phyloP scores from a whole-genome alignment of 2,329 filamentous ascomycete genomes.

The Teratosphaeria zuluensis region DNA sequence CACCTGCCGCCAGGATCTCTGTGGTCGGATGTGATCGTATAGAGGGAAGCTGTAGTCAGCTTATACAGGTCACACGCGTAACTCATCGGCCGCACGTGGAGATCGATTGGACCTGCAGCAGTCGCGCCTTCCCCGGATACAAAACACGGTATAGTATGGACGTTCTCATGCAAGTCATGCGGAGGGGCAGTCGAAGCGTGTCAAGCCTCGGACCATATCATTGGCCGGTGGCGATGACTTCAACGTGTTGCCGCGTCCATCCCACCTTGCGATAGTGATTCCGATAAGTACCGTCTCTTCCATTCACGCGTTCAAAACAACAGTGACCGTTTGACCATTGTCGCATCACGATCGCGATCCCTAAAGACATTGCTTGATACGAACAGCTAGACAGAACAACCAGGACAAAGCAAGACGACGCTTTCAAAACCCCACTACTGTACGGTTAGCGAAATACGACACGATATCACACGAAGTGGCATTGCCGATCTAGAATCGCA shows the following conservation, averaged over 20 bases:
- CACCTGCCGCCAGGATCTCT: no score
- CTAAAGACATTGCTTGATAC: not conserved
- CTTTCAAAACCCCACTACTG: not conserved
- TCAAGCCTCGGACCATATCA: not conserved
- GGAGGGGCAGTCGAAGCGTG: not conserved
- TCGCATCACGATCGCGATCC: not conserved
- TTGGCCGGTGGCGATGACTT: not conserved
- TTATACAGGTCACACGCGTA: not conserved
- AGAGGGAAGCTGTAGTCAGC: not conserved
- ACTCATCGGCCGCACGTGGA: not conserved
- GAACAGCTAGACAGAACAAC: not conserved
- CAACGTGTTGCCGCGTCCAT: not conserved
- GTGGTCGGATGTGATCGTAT: no score
- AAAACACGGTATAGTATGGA: not conserved
- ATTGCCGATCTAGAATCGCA: not conserved
- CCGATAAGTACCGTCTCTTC: not conserved
- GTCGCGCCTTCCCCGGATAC: not conserved
- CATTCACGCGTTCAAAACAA: not conserved
- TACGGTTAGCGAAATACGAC: not conserved
- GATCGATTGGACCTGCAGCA: not conserved
- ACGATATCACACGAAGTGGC: not conserved
- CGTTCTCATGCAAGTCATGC: not conserved
- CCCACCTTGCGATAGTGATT: not conserved
- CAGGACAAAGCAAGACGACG: not conserved
- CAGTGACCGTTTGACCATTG: not conserved